Conservation (phyloP, 2,329 filamentous ascomycete species). For the Aphanocladium album region DNA sequence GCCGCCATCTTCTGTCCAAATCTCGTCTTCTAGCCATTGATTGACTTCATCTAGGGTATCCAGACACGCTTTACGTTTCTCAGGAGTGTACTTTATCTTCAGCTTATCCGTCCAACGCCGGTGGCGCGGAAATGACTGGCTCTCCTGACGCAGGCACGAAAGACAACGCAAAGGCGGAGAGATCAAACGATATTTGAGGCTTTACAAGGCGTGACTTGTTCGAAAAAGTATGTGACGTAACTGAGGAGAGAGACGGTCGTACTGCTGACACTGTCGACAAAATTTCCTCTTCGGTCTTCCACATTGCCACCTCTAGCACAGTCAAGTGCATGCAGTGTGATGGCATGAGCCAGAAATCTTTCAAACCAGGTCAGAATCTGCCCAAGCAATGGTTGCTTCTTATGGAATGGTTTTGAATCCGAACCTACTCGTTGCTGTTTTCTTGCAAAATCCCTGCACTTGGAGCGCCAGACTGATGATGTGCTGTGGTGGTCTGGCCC, state of each 20-base stretch:
- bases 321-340: constrained; percentile 76
- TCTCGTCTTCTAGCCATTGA: constrained; percentile 61
- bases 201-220: constrained; percentile 73
- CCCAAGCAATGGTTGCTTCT: background rate
- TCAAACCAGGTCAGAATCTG: background rate
- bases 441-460: constrained; percentile 62
- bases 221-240: constrained; percentile 60
- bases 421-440: constrained; percentile 59
- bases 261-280: constrained; percentile 54
- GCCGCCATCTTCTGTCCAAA: constrained; percentile 55
- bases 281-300: constrained; percentile 65
- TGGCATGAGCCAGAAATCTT: constrained; percentile 85
- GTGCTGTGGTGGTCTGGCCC: constrained; percentile 70
- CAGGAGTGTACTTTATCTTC: constrained; percentile 56
- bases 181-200: constrained; percentile 77
- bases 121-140: constrained; percentile 31
- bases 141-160: constrained; percentile 77
- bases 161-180: constrained; percentile 80
- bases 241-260: constrained; percentile 47
- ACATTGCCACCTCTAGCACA: constrained; percentile 75
- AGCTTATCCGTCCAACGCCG: constrained; percentile 41
- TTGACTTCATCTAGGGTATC: constrained; percentile 71
- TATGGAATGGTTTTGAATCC: background rate
- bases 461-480: constrained; percentile 63
- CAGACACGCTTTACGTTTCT: constrained; percentile 59